Percentiles rank a stretch among this genome's conserved stretches.
These are phyloP conservation scores for Scedosporium minutisporum DNA, from an alignment of 2,329 filamentous ascomycete genomes.

Conservation along the genomic window DNA sequence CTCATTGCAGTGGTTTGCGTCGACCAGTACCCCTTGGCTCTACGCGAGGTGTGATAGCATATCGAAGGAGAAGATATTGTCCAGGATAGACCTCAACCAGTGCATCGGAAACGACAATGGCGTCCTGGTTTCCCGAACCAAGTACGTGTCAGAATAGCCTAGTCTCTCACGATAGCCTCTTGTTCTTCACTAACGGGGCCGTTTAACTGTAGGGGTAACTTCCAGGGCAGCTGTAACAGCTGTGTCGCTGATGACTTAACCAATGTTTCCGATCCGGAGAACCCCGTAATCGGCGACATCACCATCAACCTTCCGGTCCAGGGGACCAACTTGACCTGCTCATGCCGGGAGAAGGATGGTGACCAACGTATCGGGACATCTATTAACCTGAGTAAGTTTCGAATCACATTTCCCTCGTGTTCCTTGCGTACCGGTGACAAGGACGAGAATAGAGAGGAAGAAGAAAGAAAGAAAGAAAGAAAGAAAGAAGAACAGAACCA, in stretches of 20 bases:
- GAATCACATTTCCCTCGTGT: neutral
- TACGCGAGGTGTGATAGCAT: neutral
- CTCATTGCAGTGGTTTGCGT: neutral
- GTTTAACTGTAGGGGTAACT: neutral
- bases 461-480: neutral
- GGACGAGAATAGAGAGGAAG: too few species aligned
- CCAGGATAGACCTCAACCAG: conserved; percentile 3
- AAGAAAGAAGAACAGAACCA: neutral
- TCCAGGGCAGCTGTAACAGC: neutral
- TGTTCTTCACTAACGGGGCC: neutral
- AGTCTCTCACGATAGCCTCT: neutral
- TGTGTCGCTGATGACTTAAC: neutral
- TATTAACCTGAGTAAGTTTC: conserved; percentile 2
- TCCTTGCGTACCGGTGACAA: neutral
- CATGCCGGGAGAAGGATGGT: conserved; percentile 1
- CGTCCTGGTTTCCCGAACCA: neutral
- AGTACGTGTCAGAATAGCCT: neutral
- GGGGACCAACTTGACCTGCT: neutral
- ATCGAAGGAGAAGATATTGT: neutral
- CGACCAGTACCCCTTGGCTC: neutral
- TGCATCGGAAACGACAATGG: conserved; percentile 5
- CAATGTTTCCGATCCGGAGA: neutral
- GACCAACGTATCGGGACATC: neutral
- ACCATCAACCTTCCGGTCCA: neutral
- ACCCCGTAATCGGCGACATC: too few species aligned